Base-by-base conservation (phyloP, 306 rosid genomes). In the Vachellia pachyceras region DNA sequence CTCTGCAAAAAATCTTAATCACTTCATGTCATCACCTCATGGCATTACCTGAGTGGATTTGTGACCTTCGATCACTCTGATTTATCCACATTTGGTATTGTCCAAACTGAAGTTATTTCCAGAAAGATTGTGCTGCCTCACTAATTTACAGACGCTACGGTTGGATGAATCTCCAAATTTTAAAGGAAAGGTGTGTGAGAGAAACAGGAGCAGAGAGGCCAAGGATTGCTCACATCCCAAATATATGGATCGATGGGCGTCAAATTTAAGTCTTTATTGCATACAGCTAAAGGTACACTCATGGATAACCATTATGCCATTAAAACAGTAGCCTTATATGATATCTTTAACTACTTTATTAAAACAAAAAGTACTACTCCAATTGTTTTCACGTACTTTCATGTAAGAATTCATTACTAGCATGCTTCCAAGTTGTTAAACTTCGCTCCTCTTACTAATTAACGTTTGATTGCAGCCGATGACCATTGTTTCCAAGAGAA, bases 71-170 rank as follows among this genome's bases (percentile, higher is more conserved):
- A 3, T 73, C 77, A 14, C 77, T 50, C 3, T 64, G 11, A 49
- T 1, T 0, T 50, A 10, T 72, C 1, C 1, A 1, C 11, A 35
- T 72, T 4, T 0, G 0, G 0, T 4, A 0, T 17, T 52, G 46
- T 35, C 0, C 0, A 17, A 17, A n/a, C 0, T 49, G 46, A 2
- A 10, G 15, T 73, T 35, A 35, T 23, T 73, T 9, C n/a, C 77
- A 0, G 1, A 29, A 50, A 46, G 45, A 73, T 33, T 73, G 46
- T 33, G 1, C 10, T 6, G 0, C 64, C 77, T 73, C 0, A 11
- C 9, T 12, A 60, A 11, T 23, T 60, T 60, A 25, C 36, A 60
- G 25, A 10, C 35, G 22, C 15, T 57, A 8, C 2, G 1, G 10
- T 0, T 22, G 2, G 0, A 1, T 22, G 15, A 0, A 9, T 0